phyloP scores from a whole-genome alignment of 495 filamentous ascomycete genomes.

The Usnea hakonensis region DNA sequence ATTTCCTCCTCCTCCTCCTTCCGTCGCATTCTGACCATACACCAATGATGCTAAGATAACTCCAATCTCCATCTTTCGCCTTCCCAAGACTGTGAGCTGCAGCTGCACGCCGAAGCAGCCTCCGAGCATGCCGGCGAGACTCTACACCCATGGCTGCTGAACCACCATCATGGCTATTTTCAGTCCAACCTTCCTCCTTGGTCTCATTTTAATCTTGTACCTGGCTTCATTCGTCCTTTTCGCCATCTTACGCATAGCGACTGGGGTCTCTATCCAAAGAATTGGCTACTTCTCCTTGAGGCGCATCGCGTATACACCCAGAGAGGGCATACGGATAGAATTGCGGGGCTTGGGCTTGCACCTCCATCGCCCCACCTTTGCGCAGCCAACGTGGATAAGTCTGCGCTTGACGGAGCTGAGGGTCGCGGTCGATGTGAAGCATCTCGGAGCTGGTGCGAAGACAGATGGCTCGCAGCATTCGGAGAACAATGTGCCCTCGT shows the following conservation, averaged over 20 bases:
- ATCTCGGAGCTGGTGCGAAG: conserved; percentile 42
- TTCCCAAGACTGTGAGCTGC: neutral
- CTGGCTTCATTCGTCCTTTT: conserved; percentile 88
- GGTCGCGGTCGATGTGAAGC: conserved; percentile 69
- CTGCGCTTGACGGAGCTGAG: conserved; percentile 75
- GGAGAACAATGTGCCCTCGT: conserved; percentile 20
- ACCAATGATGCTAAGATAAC: neutral
- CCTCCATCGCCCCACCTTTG: conserved; percentile 87
- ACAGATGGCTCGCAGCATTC: conserved; percentile 28
- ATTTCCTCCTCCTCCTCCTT: neutral
- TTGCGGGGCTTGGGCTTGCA: conserved; percentile 81
- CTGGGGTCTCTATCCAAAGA: conserved; percentile 92
- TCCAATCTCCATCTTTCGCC: neutral
- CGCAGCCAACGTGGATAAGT: conserved; percentile 94
- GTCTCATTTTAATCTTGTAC: conserved; percentile 76
- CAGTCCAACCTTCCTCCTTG: conserved; percentile 72
- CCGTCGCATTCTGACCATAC: neutral
- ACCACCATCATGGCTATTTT: conserved; percentile 49
- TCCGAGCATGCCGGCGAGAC: conserved; percentile 17
- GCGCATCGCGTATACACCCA: conserved; percentile 78
- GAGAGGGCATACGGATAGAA: conserved; percentile 80
- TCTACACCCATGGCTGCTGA: conserved; percentile 18
- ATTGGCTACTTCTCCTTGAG: conserved; percentile 86
- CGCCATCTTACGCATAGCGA: conserved; percentile 83
- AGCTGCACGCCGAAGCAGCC: conserved; percentile 8